These are phyloP conservation scores for Plasmodium cynomolgi DNA, from an alignment of 169 alveolate genomes.

Conservation along the genomic window DNA sequence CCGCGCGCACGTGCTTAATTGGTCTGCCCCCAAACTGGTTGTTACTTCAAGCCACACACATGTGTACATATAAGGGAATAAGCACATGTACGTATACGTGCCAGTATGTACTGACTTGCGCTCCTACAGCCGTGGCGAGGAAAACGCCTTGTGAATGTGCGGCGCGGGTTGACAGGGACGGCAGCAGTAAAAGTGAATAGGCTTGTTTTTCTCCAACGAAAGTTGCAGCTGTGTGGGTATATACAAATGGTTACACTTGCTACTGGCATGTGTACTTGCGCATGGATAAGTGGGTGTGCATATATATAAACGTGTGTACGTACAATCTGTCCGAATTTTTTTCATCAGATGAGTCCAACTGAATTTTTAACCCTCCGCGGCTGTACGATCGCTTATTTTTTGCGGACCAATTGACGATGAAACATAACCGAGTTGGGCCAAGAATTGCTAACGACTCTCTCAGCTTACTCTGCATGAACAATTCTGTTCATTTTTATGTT, in stretches of 20 bases:
- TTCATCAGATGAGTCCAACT: background rate
- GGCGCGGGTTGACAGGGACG: background rate
- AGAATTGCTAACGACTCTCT: background rate
- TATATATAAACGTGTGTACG: background rate
- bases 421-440: background rate
- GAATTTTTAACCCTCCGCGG: background rate
- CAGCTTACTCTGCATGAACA: background rate
- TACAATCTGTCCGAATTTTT: background rate
- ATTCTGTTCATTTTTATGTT: background rate
- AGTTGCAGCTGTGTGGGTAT: background rate
- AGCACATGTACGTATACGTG: background rate
- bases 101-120: background rate
- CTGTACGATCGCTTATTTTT: background rate
- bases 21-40: background rate
- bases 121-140: background rate
- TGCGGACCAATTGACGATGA: background rate
- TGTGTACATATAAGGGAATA: slow-evolving; percentile 2
- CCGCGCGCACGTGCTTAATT: background rate
- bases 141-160: background rate
- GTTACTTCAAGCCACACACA: background rate
- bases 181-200: background rate
- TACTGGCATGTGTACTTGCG: background rate
- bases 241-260: background rate
- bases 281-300: background rate
- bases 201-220: background rate